Base-by-base conservation (phyloP, 805 yeast genomes). In the Ogataea corticis region DNA sequence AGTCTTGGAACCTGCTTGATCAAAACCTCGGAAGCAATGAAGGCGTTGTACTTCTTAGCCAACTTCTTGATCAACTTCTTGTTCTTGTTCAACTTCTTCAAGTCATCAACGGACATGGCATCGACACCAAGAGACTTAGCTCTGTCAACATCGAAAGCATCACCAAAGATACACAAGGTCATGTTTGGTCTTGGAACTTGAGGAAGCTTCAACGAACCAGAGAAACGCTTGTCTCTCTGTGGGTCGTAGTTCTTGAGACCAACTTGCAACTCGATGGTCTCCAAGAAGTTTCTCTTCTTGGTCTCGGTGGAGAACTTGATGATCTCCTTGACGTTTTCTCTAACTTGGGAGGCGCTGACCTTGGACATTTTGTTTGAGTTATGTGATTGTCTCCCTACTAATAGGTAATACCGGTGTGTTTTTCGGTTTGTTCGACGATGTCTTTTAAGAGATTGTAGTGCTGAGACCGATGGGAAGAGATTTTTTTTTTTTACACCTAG, bases 161-260 rank as follows among this genome's bases (percentile, higher is more conserved):
- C 99, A 87, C 99, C 99, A 69, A 94, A 94, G 74, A 94, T 90
- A 81, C 99, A 94, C 82, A 94, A 77, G 78, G 98, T 87, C 98
- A 94, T 89, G 96, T 94, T 94, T 80, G 99, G 99, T 85, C 99
- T 95, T 82, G 99, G 99, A 63, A 95, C 96, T 72, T 83, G 85
- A 72, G 99, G 99, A 68, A 94, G 83, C 80, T 85, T 94, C 80
- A 94, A 85, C 72, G 98, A 71, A 81, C 99, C 99, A 74, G 98
- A 92, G 97, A 94, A 94, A 90, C 99, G 98, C 91, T 94, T 94
- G 80, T 94, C 99, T 88, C 99, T 91, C 83, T 94, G 99, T 73
- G 99, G 98, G 76, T 94, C 99, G 80, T 94, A 94, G 96, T 94
- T 94, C 91, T 94, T 94, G 68, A 94, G 85, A 77, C 99, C 99